Percentiles rank a stretch among this genome's conserved stretches.
Conservation (phyloP, 2,329 filamentous ascomycete species). For the Stagonosporopsis rhizophila region DNA sequence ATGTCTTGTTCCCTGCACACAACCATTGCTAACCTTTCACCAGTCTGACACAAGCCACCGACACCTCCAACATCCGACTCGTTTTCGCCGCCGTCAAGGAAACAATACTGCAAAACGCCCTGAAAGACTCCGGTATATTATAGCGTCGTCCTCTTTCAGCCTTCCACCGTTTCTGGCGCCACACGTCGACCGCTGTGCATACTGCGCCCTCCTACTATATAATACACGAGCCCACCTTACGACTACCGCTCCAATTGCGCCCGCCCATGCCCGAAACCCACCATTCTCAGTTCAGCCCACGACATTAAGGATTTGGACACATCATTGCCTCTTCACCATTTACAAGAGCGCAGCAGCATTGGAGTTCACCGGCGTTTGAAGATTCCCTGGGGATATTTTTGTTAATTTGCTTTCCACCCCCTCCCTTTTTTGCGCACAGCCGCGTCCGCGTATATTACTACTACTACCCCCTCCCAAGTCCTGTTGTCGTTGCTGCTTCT, state of each 20-base stretch:
- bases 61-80: slow-evolving; percentile 96
- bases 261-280: slow-evolving; percentile 35
- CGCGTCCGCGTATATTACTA: slow-evolving; percentile 15
- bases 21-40: slow-evolving; percentile 31
- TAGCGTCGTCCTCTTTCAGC: slow-evolving; percentile 30
- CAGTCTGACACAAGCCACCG: slow-evolving; percentile 96
- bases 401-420: neutral
- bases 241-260: slow-evolving; percentile 41
- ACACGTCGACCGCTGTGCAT: slow-evolving; percentile 43
- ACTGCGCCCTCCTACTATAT: slow-evolving; percentile 39
- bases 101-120: slow-evolving; percentile 96
- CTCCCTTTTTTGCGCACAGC: neutral
- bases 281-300: slow-evolving; percentile 36
- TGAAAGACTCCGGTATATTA: slow-evolving; percentile 97
- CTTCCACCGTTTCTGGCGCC: slow-evolving; percentile 17
- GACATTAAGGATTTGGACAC: slow-evolving; percentile 44
- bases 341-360: slow-evolving; percentile 49
- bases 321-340: slow-evolving; percentile 47
- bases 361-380: slow-evolving; percentile 46
- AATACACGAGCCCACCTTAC: slow-evolving; percentile 45
- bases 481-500: slow-evolving; percentile 1
- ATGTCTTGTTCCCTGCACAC: slow-evolving; percentile 8
- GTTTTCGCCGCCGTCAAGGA: slow-evolving; percentile 99
- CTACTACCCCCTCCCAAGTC: neutral
- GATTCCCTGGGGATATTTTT: slow-evolving; percentile 33